phyloP scores from a whole-genome alignment of 2,329 filamentous ascomycete species.

The Sordariomycetes sp. region DNA sequence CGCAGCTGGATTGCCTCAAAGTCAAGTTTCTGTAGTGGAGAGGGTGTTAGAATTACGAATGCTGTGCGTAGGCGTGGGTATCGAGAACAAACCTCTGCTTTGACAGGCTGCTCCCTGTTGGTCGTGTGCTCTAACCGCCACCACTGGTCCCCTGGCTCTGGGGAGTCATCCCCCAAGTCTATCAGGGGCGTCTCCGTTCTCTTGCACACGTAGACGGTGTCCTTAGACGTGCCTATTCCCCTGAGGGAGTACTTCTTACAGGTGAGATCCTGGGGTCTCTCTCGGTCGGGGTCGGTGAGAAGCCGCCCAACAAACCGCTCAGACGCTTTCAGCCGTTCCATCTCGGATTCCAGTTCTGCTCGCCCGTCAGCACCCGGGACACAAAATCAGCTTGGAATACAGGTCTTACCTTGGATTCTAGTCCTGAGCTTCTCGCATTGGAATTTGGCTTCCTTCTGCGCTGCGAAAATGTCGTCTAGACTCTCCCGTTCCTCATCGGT shows the following conservation, averaged over 20 bases:
- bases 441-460: conserved; percentile 16
- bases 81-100: conserved; percentile 31
- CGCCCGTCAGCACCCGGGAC: neutral
- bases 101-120: conserved; percentile 28
- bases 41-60: neutral
- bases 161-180: conserved; percentile 22
- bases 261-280: conserved; percentile 23
- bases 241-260: conserved; percentile 38
- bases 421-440: conserved; percentile 17
- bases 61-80: neutral
- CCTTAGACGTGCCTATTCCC: conserved; percentile 35
- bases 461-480: conserved; percentile 11
- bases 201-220: conserved; percentile 39
- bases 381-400: neutral
- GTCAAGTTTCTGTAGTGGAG: conserved; percentile 29
- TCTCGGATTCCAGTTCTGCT: conserved; percentile 5
- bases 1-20: conserved; percentile 31
- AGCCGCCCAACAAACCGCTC: conserved; percentile 26
- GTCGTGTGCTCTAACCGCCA: conserved; percentile 38
- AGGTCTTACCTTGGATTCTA: neutral
- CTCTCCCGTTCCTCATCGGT: conserved; percentile 18
- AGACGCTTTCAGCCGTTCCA: conserved; percentile 11
- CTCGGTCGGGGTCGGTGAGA: conserved; percentile 27
- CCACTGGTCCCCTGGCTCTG: conserved; percentile 35
- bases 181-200: conserved; percentile 28